Evolutionary conservation across 305 asterid species (phyloP), one percentile per base, ranked within the genome.

Genomic region (Rubia peregrina): DNA sequence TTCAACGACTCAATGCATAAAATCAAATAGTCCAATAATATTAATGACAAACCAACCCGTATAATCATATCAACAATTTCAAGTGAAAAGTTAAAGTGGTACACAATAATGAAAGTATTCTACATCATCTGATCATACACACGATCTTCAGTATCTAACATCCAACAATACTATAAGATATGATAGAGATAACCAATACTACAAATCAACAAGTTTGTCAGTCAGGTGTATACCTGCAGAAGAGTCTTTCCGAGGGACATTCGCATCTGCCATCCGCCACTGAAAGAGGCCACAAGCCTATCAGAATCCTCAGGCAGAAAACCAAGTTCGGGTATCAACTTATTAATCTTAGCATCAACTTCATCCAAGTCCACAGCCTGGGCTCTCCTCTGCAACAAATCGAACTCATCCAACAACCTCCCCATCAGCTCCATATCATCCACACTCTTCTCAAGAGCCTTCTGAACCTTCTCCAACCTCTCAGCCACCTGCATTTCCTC

Each of bases 221-320:
- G 57, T 44, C 21, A 21, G 38, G 43, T 61, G 19, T 62, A 77
- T 88, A 91, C 98, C 98, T 94, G 99, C 82, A 94, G 82, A 64
- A 94, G 81, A 82, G 90, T 91, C 89, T 91, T 94, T 71, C 99
- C 99, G 40, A 94, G 88, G 19, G 98, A 89, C 95, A 91, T 94
- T 83, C 99, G 88, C 99, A 94, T 94, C 76, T 94, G 99, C 99
- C 99, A 91, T 59, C 99, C 99, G 65, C 98, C 83, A 72, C 99
- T 94, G 79, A 91, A 94, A 1, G 99, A 94, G 10, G 99, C 99
- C 75, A 94, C 99, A 11, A 94, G 94, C 83, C 97, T 86, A 75
- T 94, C 98, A 0, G 86, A 83, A 76, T 91, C 99, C 84, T 94
- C 98, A 1, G 90, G 88, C 3, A 86, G 77, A 70, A 94, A 94